Percentiles rank a stretch among this genome's conserved stretches.
phyloP scores from a whole-genome alignment of 2,329 filamentous ascomycete genomes.

The Alternaria ethzedia region DNA sequence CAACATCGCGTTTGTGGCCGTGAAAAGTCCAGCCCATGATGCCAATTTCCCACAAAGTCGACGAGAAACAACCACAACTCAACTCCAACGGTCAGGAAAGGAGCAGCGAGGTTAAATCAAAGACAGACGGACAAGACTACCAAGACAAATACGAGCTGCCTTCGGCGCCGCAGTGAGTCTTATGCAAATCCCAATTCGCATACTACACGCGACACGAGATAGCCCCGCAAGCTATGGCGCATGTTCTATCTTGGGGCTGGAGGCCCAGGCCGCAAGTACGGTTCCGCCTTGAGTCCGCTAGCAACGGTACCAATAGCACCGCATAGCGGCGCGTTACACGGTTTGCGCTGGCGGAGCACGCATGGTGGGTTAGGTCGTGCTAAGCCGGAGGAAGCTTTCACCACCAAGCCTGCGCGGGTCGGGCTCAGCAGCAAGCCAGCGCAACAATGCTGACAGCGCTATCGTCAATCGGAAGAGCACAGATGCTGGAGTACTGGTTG shows the following conservation, averaged over 20 bases:
- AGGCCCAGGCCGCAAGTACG: neutral
- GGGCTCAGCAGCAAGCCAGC: neutral
- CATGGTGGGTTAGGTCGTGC: constrained; percentile 5
- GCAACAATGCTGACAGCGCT: constrained; percentile 4
- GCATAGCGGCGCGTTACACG: constrained; percentile 17
- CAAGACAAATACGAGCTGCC: neutral
- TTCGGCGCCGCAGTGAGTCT: constrained; percentile 2
- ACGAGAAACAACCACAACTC: neutral
- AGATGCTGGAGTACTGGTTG: neutral
- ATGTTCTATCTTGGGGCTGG: constrained; percentile 3
- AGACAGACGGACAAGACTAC: neutral
- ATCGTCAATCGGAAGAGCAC: neutral
- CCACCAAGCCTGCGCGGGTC: neutral
- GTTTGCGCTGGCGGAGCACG: constrained; percentile 9
- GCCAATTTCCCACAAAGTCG: neutral
- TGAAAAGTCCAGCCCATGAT: constrained; percentile 44
- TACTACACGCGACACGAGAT: constrained; percentile 3
- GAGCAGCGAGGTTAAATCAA: neutral
- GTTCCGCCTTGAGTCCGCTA: constrained; percentile 1
- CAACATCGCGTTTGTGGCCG: constrained; percentile 35
- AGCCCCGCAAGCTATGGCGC: constrained; percentile 1
- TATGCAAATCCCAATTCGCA: constrained; percentile 8
- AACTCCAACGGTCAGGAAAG: neutral
- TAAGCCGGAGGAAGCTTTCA: constrained; percentile 1
- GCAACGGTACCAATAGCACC: constrained; percentile 10